A percentile compares a stretch with the other conserved stretches of the same genome.
These are phyloP conservation scores for Phoma sp. DNA, from an alignment of 2,329 filamentous ascomycete genomes.

Conservation along the genomic window DNA sequence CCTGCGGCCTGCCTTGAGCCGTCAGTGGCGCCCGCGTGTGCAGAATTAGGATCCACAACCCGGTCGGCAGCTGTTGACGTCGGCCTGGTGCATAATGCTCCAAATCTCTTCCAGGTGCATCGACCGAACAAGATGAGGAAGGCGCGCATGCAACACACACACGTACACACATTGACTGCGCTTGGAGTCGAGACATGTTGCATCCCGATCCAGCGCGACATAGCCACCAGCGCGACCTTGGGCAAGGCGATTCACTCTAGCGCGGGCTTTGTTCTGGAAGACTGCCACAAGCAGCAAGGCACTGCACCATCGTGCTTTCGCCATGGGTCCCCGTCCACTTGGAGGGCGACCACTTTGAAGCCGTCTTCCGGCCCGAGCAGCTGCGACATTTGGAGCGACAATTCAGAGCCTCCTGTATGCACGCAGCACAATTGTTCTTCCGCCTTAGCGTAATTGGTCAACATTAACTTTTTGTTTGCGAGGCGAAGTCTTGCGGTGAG, in stretches of 20 bases:
- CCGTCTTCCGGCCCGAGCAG: conserved; percentile 28
- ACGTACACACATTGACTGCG: conserved; percentile 1
- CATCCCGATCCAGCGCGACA: conserved; percentile 13
- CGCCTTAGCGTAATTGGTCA: conserved; percentile 22
- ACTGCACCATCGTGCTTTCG: conserved; percentile 24
- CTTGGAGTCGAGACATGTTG: conserved; percentile 1
- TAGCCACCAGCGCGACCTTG: conserved; percentile 21
- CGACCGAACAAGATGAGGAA: conserved; percentile 5
- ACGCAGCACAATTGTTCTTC: conserved; percentile 19
- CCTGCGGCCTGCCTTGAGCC: conserved; percentile 39
- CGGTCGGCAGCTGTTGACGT: conserved; percentile 11
- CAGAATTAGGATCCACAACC: conserved; percentile 32
- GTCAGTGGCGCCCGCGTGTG: conserved; percentile 41
- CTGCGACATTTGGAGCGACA: conserved; percentile 20
- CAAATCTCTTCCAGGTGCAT: conserved; percentile 5
- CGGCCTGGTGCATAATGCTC: conserved; percentile 10
- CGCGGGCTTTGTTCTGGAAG: conserved; percentile 32
- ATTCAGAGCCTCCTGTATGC: conserved; percentile 16
- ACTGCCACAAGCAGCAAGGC: conserved; percentile 34
- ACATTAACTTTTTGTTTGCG: conserved; percentile 8
- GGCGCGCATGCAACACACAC: conserved; percentile 1
- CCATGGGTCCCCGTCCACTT: conserved; percentile 23
- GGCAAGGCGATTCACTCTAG: conserved; percentile 18
- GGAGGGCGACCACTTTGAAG: conserved; percentile 28
- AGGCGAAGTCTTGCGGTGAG: conserved; percentile 23